Conservation (phyloP, 352 stramenopile genomes). For the Phytophthora pini region DNA sequence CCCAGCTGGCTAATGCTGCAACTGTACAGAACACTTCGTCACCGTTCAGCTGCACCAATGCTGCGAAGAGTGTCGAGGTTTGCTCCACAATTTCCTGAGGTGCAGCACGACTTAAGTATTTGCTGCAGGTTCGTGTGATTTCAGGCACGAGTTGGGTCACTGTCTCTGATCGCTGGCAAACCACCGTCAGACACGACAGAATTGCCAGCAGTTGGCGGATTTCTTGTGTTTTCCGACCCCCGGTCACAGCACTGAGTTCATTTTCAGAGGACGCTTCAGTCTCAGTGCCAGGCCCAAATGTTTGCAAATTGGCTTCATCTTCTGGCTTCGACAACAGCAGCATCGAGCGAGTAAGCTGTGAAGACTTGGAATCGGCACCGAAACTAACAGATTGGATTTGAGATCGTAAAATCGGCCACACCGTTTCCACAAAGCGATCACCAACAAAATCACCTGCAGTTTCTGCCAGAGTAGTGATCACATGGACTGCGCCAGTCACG, state of each 20-base stretch:
- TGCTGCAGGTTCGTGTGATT: slow-evolving; percentile 47
- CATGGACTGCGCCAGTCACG: slow-evolving; percentile 54
- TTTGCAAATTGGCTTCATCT: slow-evolving; percentile 7
- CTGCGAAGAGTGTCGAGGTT: slow-evolving; percentile 50
- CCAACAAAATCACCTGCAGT: slow-evolving; percentile 81
- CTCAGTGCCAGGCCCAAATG: background rate
- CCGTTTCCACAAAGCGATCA: slow-evolving; percentile 78
- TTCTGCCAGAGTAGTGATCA: slow-evolving; percentile 59
- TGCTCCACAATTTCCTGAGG: slow-evolving; percentile 44
- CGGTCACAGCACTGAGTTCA: slow-evolving; percentile 31
- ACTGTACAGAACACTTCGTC: slow-evolving; percentile 78
- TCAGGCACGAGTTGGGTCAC: slow-evolving; percentile 70
- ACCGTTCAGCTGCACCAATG: slow-evolving; percentile 61
- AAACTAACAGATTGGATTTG: slow-evolving; percentile 53
- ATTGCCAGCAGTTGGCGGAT: slow-evolving; percentile 62
- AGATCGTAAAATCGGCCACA: slow-evolving; percentile 68
- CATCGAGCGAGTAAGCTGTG: slow-evolving; percentile 72
- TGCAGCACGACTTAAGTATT: slow-evolving; percentile 50
- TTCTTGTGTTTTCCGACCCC: slow-evolving; percentile 61
- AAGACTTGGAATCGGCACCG: slow-evolving; percentile 25
- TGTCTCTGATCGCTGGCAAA: slow-evolving; percentile 49
- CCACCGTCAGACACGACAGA: slow-evolving; percentile 58
- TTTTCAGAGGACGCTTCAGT: slow-evolving; percentile 1
- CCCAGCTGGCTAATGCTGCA: slow-evolving; percentile 58
- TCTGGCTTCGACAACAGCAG: slow-evolving; percentile 47